Percentiles rank a stretch among this genome's conserved stretches.
phyloP scores from a whole-genome alignment of 169 alveolate genomes.

The Plasmodium inui region DNA sequence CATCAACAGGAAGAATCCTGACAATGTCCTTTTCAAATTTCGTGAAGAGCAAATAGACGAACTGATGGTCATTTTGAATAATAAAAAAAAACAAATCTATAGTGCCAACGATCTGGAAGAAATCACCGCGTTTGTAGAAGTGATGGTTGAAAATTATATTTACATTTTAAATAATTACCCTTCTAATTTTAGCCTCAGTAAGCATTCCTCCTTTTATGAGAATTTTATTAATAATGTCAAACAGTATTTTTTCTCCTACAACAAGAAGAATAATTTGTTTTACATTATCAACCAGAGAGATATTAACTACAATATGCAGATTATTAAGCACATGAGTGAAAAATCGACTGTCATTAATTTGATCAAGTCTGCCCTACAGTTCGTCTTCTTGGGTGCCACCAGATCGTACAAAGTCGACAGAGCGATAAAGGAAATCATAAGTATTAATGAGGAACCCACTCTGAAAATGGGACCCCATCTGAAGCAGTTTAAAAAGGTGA shows the following conservation, averaged over 20 bases:
- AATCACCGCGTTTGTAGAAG: conserved; percentile 27
- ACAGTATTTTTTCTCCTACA: conserved; percentile 55
- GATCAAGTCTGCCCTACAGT: conserved; percentile 16
- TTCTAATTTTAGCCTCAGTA: conserved; percentile 33
- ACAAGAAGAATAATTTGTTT: conserved; percentile 39
- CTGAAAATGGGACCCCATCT: neutral
- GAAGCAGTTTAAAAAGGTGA: neutral
- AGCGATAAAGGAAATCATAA: conserved; percentile 4
- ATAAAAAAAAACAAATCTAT: conserved; percentile 24
- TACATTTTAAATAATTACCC: conserved; percentile 52
- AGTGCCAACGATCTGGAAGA: conserved; percentile 3
- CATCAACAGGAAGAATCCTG: neutral
- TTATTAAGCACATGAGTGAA: conserved; percentile 6
- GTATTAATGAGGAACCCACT: conserved; percentile 7
- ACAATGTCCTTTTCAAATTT: conserved; percentile 12
- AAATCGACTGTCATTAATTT: conserved; percentile 12
- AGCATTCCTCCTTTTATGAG: conserved; percentile 21
- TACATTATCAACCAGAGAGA: conserved; percentile 54
- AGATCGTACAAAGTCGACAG: conserved; percentile 25
- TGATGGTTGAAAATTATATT: conserved; percentile 57
- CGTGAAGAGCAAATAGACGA: conserved; percentile 5
- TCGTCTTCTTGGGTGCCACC: conserved; percentile 46
- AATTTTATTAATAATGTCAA: conserved; percentile 43
- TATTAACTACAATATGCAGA: conserved; percentile 28
- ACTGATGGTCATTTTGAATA: conserved; percentile 24